A percentile compares a stretch with the other conserved stretches of the same genome.
These are phyloP conservation scores for Boletus rubroflammeus DNA, from an alignment of 768 basidiomycete species.

Conservation along the genomic window DNA sequence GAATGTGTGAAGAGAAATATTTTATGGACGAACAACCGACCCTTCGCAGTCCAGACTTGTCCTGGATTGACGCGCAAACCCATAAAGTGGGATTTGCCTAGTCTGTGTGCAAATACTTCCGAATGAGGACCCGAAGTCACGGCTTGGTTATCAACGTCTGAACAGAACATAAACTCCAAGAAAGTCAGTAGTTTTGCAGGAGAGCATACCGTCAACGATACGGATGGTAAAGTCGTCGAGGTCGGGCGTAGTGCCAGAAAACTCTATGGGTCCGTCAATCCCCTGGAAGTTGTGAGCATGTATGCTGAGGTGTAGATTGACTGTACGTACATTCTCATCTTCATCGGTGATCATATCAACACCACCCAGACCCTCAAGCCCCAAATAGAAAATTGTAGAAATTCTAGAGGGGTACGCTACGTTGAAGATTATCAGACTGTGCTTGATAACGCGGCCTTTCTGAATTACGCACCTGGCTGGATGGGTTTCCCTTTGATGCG, in stretches of 20 bases:
- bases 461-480: constrained; percentile 43
- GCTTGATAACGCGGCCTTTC: background rate
- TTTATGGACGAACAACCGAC: constrained; percentile 34
- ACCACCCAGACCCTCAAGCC: constrained; percentile 82
- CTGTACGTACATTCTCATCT: constrained; percentile 58
- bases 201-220: constrained; percentile 64
- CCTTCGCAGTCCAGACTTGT: constrained; percentile 82
- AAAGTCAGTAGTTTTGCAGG: background rate
- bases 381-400: constrained; percentile 83
- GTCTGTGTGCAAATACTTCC: constrained; percentile 51
- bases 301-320: background rate
- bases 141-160: constrained; percentile 58
- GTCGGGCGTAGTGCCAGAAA: constrained; percentile 72
- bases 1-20: background rate
- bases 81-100: constrained; percentile 68
- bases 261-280: constrained; percentile 61
- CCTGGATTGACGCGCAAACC: constrained; percentile 61
- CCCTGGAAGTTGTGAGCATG: constrained; percentile 49
- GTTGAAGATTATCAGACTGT: constrained; percentile 26
- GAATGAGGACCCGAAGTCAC: constrained; percentile 55
- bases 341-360: constrained; percentile 77
- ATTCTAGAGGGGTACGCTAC: constrained; percentile 52
- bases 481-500: constrained; percentile 80
- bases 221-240: constrained; percentile 81
- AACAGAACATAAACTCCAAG: constrained; percentile 6